Conservation (phyloP, 495 filamentous ascomycete genomes). For the Pseudevernia furfuracea region DNA sequence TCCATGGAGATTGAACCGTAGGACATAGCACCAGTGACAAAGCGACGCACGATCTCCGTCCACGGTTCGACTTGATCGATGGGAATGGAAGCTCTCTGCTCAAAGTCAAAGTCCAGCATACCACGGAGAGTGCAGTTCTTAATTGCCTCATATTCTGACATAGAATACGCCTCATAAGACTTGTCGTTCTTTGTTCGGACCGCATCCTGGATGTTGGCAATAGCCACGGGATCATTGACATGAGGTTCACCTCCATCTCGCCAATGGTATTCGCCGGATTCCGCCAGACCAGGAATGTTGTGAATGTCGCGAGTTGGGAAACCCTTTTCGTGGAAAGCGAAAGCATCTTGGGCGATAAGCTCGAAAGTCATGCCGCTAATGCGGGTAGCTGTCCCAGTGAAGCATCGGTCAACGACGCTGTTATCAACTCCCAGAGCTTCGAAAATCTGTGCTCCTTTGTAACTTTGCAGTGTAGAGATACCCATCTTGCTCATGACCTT, state of each 20-base stretch:
- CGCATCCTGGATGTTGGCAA: constrained; percentile 97
- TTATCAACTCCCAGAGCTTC: constrained; percentile 98
- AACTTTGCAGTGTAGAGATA: constrained; percentile 95
- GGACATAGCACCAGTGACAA: constrained; percentile 99
- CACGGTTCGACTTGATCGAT: constrained; percentile 98
- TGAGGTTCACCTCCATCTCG: constrained; percentile 97
- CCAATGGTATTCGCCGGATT: constrained; percentile 99
- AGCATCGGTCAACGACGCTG: constrained; percentile 91
- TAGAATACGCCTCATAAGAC: constrained; percentile 96
- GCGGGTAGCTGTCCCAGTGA: constrained; percentile 89
- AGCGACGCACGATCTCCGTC: constrained; percentile 97
- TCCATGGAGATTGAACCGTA: constrained; percentile 99
- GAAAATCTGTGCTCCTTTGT: constrained; percentile 99
- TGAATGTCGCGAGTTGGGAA: constrained; percentile 78
- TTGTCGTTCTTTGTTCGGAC: constrained; percentile 99
- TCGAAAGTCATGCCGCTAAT: constrained; percentile 96
- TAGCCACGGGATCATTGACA: constrained; percentile 89
- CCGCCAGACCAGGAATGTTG: constrained; percentile 74
- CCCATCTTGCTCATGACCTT: constrained; percentile 99
- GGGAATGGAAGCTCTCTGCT: constrained; percentile 74
- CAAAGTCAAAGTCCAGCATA: constrained; percentile 96
- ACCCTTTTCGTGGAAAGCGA: constrained; percentile 92
- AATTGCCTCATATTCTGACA: constrained; percentile 92
- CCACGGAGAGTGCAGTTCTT: constrained; percentile 96
- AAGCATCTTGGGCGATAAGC: constrained; percentile 91